Percentiles rank a stretch among this genome's conserved stretches.
phyloP scores from a whole-genome alignment of 257 asterid genomes.

The Ophiorrhiza pumila region DNA sequence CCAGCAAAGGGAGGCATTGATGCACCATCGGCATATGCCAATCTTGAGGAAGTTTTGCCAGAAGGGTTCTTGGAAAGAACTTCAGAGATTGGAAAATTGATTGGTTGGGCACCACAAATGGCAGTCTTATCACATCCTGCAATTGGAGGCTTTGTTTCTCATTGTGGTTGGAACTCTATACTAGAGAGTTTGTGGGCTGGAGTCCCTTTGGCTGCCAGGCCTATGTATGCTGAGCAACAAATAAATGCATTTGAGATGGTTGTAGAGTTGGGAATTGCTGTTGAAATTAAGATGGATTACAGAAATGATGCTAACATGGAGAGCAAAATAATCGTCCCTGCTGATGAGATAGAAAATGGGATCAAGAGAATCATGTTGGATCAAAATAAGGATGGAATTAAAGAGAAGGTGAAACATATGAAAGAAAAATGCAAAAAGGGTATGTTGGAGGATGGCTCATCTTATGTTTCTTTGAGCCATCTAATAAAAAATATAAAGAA shows the following conservation, averaged over 20 bases:
- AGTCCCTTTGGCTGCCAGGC: conserved; percentile 36
- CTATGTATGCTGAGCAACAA: conserved; percentile 33
- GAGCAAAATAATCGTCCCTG: conserved; percentile 13
- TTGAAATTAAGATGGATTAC: conserved; percentile 28
- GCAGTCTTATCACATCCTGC: conserved; percentile 26
- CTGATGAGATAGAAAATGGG: conserved; percentile 20
- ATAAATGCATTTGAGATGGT: conserved; percentile 29
- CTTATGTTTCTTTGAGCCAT: conserved; percentile 16
- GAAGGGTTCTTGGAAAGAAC: conserved; percentile 29
- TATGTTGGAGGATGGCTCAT: conserved; percentile 20
- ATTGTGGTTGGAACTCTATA: conserved; percentile 35
- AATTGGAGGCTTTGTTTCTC: conserved; percentile 30
- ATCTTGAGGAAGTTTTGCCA: conserved; percentile 24
- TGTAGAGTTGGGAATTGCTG: conserved; percentile 21
- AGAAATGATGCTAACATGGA: conserved; percentile 17
- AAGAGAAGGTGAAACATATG: conserved; percentile 19
- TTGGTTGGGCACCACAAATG: conserved; percentile 35
- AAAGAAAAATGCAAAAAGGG: conserved; percentile 22
- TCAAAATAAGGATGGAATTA: conserved; percentile 4
- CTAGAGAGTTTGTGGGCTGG: conserved; percentile 29
- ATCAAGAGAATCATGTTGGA: conserved; percentile 20
- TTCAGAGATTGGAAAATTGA: conserved; percentile 12
- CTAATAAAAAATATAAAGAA: conserved; percentile 3
- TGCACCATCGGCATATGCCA: conserved; percentile 11
- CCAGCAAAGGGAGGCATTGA: conserved; percentile 8